Base-by-base conservation (phyloP, 495 filamentous ascomycete species). In the Astrothelium subdiscretum region DNA sequence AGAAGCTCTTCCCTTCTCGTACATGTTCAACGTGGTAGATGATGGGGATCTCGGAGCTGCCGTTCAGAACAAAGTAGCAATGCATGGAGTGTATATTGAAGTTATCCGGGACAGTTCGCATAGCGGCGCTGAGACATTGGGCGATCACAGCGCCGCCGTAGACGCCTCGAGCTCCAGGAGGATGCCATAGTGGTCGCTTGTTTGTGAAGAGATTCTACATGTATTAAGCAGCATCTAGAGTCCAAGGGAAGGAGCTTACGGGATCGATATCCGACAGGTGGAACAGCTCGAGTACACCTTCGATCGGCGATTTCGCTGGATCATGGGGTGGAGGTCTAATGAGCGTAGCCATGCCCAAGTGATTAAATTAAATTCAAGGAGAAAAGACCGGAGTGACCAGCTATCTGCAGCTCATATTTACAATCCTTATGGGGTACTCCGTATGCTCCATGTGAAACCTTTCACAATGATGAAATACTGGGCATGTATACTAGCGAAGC, bases 51-150 rank as follows among this genome's bases (percentile, higher is more conserved):
- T 87, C 83, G 8, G 85, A 78, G 71, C 92, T 86, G 31, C 92
- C 94, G 12, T 90, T 91, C 1, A 97, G 86, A 40, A 98, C 86
- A 77, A 98, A 98, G 80, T 96, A 98, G 81, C 92, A 97, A 80
- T 98, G 94, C 90, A 96, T 96, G 74, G 85, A 89, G 77, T 98
- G 92, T 52, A 91, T 81, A 64, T 85, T 79, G 77, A 95, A 96
- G 72, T 89, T 79, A 26, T 76, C 68, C 1, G 87, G 85, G 20
- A 98, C 87, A 58, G 94, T 98, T 59, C 81, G 80, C 75, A 95
- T 91, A 12, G 91, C 94, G 18, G 95, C 92, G 60, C 86, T 81
- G 31, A 98, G 83, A 66, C 83, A 91, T 79, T 97, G 92, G 64
- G 94, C 91, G 63, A 98, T 97, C 0, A 91, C 91, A 43, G 87